Conservation (phyloP, 2,329 filamentous ascomycete genomes). For the Thelonectria rubi region DNA sequence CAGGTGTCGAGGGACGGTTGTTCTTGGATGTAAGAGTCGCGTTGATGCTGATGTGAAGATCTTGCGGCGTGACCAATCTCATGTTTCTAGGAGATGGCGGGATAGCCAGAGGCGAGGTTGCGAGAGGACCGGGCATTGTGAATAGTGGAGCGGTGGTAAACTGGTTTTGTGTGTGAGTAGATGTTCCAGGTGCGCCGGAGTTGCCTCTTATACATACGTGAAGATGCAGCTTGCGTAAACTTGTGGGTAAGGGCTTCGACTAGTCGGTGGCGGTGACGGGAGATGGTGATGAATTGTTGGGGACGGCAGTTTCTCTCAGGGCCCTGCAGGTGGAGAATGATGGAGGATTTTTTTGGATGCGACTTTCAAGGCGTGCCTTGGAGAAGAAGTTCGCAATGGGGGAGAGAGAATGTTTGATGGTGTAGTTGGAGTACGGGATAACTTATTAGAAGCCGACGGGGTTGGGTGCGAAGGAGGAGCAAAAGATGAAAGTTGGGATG, state of each 20-base stretch:
- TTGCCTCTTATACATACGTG: slow-evolving; percentile 35
- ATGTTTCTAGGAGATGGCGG: slow-evolving; percentile 57
- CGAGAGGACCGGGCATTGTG: slow-evolving; percentile 49
- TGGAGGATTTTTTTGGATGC: slow-evolving; percentile 2
- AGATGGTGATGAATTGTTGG: slow-evolving; percentile 27
- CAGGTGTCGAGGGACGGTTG: slow-evolving; percentile 55
- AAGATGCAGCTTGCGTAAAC: slow-evolving; percentile 40
- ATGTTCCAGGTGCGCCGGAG: not conserved
- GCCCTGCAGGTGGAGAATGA: slow-evolving; percentile 10
- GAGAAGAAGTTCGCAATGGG: not conserved
- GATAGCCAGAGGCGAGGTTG: slow-evolving; percentile 58
- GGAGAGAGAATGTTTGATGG: not conserved
- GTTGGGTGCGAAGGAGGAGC: not conserved
- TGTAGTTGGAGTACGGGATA: not conserved
- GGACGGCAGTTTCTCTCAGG: slow-evolving; percentile 9
- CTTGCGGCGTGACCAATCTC: slow-evolving; percentile 56
- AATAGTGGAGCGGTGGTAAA: not conserved
- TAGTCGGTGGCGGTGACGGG: slow-evolving; percentile 26
- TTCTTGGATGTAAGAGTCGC: slow-evolving; percentile 58
- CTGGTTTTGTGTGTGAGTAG: slow-evolving; percentile 25
- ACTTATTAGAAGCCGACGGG: not conserved
- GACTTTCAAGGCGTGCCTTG: slow-evolving; percentile 4
- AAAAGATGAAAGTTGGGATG: slow-evolving; percentile 2
- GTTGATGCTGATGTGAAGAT: slow-evolving; percentile 63
- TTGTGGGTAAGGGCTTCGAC: slow-evolving; percentile 37